Percentiles rank a stretch among this genome's conserved stretches.
Evolutionary conservation across 1,139 yeast species (phyloP).

Genomic region (Suhomyces terraborum): DNA sequence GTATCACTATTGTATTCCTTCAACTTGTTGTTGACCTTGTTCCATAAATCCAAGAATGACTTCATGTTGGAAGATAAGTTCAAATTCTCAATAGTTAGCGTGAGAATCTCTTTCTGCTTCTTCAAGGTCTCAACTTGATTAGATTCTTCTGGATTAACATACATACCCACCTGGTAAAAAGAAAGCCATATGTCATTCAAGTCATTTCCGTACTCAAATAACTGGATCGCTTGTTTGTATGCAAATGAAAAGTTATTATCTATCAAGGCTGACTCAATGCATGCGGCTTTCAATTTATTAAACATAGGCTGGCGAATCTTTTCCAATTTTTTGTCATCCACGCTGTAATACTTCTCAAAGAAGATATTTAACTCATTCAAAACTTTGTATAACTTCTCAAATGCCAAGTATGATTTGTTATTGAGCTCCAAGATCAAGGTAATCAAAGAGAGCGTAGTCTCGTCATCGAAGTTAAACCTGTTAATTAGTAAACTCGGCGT

Average conservation of each 20-base stretch:
- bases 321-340: neutral
- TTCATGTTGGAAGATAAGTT: constrained; percentile 29
- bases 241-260: constrained; percentile 59
- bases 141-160: constrained; percentile 39
- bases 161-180: constrained; percentile 64
- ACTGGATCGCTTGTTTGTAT: constrained; percentile 35
- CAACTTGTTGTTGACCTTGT: constrained; percentile 31
- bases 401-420: constrained; percentile 53
- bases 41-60: constrained; percentile 42
- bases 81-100: constrained; percentile 41
- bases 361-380: constrained; percentile 42
- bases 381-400: constrained; percentile 44
- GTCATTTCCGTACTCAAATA: constrained; percentile 23
- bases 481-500: constrained; percentile 34
- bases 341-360: constrained; percentile 17
- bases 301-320: constrained; percentile 16
- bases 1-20: constrained; percentile 20
- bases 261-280: constrained; percentile 59
- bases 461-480: constrained; percentile 20
- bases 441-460: constrained; percentile 25
- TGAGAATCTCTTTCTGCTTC: constrained; percentile 52
- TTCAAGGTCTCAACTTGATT: constrained; percentile 26
- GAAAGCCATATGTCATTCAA: constrained; percentile 57
- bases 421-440: constrained; percentile 55
- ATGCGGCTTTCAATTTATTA: constrained; percentile 46